A percentile compares a stretch with the other conserved stretches of the same genome.
These are phyloP conservation scores for Euphorbia peplus DNA, from an alignment of 345 rosid genomes.

Conservation along the genomic window DNA sequence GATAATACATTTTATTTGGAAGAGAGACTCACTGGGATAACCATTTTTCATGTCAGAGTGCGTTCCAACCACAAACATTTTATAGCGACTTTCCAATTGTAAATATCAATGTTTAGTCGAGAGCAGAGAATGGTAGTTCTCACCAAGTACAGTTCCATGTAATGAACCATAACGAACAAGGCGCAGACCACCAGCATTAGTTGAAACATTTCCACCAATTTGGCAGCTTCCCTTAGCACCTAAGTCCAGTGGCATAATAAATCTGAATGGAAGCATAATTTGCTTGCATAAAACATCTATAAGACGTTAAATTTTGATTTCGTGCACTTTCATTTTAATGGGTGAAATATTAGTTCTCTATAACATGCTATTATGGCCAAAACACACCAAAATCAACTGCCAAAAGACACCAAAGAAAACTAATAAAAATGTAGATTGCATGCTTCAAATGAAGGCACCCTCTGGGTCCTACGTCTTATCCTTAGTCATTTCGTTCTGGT, in stretches of 20 bases:
- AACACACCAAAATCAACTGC: not conserved
- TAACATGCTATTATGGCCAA: not conserved
- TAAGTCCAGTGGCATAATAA: constrained; percentile 98
- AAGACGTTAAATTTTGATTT: constrained; percentile 15
- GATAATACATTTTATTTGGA: not conserved
- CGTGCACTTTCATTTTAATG: not conserved
- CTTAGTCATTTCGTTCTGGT: no score
- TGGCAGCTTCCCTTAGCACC: constrained; percentile 99
- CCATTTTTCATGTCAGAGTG: not conserved
- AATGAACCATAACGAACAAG: constrained; percentile 95
- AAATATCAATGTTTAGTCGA: constrained; percentile 11
- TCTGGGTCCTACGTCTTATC: no score
- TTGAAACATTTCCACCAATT: constrained; percentile 97
- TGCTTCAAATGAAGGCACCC: not conserved
- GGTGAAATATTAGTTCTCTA: not conserved
- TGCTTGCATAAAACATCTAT: constrained; percentile 27
- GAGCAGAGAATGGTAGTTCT: constrained; percentile 13
- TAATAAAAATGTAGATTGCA: not conserved
- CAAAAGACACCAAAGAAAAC: not conserved
- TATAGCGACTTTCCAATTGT: constrained; percentile 4
- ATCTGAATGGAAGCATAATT: constrained; percentile 67
- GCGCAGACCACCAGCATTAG: constrained; percentile 99
- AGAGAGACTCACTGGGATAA: not conserved
- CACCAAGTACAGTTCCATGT: constrained; percentile 88
- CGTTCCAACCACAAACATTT: not conserved